Base-by-base conservation (phyloP, 2,329 filamentous ascomycete species). In the Alternaria tenuissima region DNA sequence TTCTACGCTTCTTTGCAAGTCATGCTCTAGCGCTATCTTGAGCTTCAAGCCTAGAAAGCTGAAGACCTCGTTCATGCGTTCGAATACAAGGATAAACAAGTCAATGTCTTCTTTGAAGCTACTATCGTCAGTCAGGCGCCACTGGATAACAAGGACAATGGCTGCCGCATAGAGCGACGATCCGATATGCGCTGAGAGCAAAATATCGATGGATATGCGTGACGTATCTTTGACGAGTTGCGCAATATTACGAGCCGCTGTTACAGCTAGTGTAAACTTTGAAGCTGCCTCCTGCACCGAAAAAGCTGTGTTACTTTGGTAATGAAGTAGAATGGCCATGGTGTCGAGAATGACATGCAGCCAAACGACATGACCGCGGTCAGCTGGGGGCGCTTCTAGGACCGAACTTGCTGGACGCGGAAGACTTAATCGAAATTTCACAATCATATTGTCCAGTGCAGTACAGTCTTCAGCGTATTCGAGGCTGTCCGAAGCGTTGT, bases 151-250 rank as follows among this genome's bases (percentile, higher is more conserved):
- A 3, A 77, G 65, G 1, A 75, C 61, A 43, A 59, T 67, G 20
- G 64, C 65, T 16, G 73, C 66, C 12, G 73, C 34, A 47, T 75
- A 76, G 1, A 76, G 43, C 0, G 66, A 63, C 1, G 67, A 63
- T 1, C 46, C 64, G 16, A 76, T 60, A 36, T 75, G 69, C 2
- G 69, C 58, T 9, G 66, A 73, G 8, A 76, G 56, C 0, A 76
- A 62, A 6, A 72, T 55, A 26, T 73, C 69, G 18, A 65, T 60
- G 1, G 73, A 75, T 5, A 71, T 66, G 8, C 66, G 67, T 1
- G 73, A 68, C 4, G 67, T 57, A 26, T 76, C 73, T 61, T 69
- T 76, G 42, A 76, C 47, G 1, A 72, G 52, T n/a, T 71, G 61
- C 3, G 63, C 66, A 2, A 62, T 70, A n/a, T 69, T 74, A 12